These are phyloP conservation scores for Umbelopsis isabellina DNA, from an alignment of 192 early-diverging fungal genomes.

Conservation along the genomic window DNA sequence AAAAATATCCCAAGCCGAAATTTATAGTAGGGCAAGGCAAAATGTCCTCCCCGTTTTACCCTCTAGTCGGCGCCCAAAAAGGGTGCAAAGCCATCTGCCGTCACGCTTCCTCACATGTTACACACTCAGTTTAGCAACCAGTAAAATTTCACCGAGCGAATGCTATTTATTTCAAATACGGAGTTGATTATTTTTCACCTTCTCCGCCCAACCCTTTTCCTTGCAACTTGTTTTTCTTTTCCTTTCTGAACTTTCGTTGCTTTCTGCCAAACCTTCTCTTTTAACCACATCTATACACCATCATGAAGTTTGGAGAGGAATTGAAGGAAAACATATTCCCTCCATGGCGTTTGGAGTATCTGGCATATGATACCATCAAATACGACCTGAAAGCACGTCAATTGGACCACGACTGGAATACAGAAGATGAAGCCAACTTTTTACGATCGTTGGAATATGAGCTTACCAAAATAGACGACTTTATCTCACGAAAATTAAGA, in stretches of 20 bases:
- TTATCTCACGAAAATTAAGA: constrained; percentile 72
- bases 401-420: constrained; percentile 64
- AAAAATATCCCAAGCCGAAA: too few species aligned
- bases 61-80: background rate
- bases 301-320: constrained; percentile 88
- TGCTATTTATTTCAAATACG: constrained; percentile 1
- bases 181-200: background rate
- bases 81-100: constrained; percentile 7
- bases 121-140: background rate
- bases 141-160: constrained; percentile 9
- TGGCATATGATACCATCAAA: constrained; percentile 84
- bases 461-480: constrained; percentile 78
- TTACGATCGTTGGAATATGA: constrained; percentile 80
- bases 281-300: background rate
- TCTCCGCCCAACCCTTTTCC: background rate
- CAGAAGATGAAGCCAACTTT: constrained; percentile 86
- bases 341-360: constrained; percentile 83
- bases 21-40: too few species aligned
- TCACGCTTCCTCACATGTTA: constrained; percentile 11
- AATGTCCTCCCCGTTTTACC: too few species aligned
- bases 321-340: constrained; percentile 66
- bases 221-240: constrained; percentile 9
- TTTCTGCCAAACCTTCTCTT: background rate
- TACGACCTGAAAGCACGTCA: constrained; percentile 71
- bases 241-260: constrained; percentile 8